A percentile compares a stretch with the other conserved stretches of the same genome.
phyloP scores from a whole-genome alignment of 2,329 filamentous ascomycete genomes.

The Aspergillus piperis region DNA sequence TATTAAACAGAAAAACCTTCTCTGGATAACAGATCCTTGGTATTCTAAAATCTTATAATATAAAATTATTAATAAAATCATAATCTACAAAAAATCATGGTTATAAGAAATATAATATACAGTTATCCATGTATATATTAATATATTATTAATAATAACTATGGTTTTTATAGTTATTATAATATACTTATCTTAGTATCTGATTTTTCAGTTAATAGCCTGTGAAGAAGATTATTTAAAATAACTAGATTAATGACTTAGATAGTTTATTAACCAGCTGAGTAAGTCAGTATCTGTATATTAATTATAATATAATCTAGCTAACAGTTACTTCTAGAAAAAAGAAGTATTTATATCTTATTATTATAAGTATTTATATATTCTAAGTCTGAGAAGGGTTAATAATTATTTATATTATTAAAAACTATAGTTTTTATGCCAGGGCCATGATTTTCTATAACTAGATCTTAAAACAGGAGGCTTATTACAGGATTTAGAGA shows the following conservation, averaged over 20 bases:
- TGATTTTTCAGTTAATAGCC: constrained; percentile 10
- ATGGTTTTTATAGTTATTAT: constrained; percentile 12
- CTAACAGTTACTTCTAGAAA: not conserved
- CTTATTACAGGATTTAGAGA: too few relatives aligned
- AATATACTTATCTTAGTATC: constrained; percentile 6
- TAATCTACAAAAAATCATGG: constrained; percentile 12
- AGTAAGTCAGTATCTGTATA: not conserved
- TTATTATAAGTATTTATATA: not conserved
- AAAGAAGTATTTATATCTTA: not conserved
- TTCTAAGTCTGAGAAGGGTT: too few relatives aligned
- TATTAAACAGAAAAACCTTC: not conserved
- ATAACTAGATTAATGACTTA: constrained; percentile 5
- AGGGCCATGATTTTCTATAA: too few relatives aligned
- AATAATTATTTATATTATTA: too few relatives aligned
- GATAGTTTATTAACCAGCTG: constrained; percentile 4
- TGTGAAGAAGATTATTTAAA: constrained; percentile 11
- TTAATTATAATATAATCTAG: not conserved
- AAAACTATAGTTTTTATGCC: too few relatives aligned
- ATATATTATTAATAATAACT: not conserved
- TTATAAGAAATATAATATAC: constrained; percentile 6
- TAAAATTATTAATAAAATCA: constrained; percentile 4
- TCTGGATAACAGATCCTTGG: not conserved
- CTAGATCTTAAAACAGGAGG: too few relatives aligned
- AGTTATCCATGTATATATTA: constrained; percentile 14
- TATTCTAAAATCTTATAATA: not conserved